Evolutionary conservation across 1,139 yeast species (phyloP), one percentile per base, ranked within the genome.

Genomic region (Hansenula lynferdii): DNA sequence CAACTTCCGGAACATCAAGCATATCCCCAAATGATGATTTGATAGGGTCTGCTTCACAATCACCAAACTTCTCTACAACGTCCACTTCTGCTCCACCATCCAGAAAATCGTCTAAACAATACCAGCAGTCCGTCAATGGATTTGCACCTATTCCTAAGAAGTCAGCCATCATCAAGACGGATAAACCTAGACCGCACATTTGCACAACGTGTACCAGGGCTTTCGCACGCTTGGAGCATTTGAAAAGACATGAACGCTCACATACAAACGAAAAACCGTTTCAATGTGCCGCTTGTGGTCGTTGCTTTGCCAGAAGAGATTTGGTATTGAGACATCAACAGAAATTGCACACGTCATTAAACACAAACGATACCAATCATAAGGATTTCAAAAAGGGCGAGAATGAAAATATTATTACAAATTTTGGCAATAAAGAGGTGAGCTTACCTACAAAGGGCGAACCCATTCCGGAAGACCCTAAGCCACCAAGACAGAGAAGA

Each of bases 221-320:
- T 3, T 92, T 92, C 70, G 97, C 97, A 4, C 72, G 99, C 38
- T 72, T 87, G 41, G 98, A 92, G 61, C 99, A 92, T 61, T 72
- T 92, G 52, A 80, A 89, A 59, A 77, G 99, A 44, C 99, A 92
- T 57, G 96, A 90, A 59, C 69, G 97, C 35, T 83, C 95, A 2
- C 99, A 92, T 60, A 92, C 98, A 5, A 89, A 90, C 58, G 98
- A 92, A 60, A 92, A 90, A 59, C 98, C 98, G 1, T 92, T 85
- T 61, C 86, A 85, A 51, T 92, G 99, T 65, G 95, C 96, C 1
- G 95, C 92, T 16, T 92, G 98, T 62, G 97, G 95, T 43, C 77
- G 97, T 27, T 85, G 95, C 60, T 92, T 92, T 64, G 94, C 96
- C 19, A 70, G 98, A 47, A 68, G 97, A 45, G 98, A 92, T 62